Conservation (phyloP, 2,329 filamentous ascomycete genomes). For the Fusarium siculi region DNA sequence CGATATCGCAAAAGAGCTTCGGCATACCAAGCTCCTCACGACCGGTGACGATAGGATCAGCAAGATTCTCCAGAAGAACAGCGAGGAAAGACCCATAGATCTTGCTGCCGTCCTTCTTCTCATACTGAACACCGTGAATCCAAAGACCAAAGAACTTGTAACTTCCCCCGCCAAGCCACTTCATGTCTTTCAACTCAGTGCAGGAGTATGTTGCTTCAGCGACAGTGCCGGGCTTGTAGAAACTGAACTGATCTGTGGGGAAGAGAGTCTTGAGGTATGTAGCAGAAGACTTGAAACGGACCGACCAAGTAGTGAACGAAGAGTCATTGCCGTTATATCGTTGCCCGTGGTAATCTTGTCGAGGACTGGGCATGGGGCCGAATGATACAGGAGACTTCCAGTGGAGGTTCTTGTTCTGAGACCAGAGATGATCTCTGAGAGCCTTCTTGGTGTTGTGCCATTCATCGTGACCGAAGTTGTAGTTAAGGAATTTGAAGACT, state of each 20-base stretch:
- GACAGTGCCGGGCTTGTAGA: constrained; percentile 56
- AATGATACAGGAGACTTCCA: constrained; percentile 39
- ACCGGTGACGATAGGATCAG: constrained; percentile 69
- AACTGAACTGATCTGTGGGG: constrained; percentile 54
- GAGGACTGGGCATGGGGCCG: constrained; percentile 37
- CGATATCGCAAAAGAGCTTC: constrained; percentile 65
- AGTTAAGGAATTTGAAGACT: constrained; percentile 28
- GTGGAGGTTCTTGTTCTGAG: constrained; percentile 2
- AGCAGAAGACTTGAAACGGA: constrained; percentile 61
- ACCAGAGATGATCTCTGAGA: constrained; percentile 27
- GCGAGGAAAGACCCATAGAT: constrained; percentile 65
- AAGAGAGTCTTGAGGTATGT: constrained; percentile 62
- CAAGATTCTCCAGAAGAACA: constrained; percentile 66
- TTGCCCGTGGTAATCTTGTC: constrained; percentile 22
- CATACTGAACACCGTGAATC: constrained; percentile 70
- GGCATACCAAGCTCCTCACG: constrained; percentile 72
- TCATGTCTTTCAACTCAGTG: constrained; percentile 61
- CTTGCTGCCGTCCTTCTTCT: constrained; percentile 58
- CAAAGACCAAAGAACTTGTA: constrained; percentile 70
- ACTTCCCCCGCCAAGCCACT: constrained; percentile 69
- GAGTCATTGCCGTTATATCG: constrained; percentile 27
- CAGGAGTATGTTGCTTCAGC: constrained; percentile 56
- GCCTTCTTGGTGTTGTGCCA: constrained; percentile 29
- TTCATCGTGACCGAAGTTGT: constrained; percentile 38
- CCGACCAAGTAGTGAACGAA: constrained; percentile 56